These are phyloP conservation scores for Rhizomucor pusillus DNA, from an alignment of 371 early-diverging fungal genomes.

Conservation along the genomic window DNA sequence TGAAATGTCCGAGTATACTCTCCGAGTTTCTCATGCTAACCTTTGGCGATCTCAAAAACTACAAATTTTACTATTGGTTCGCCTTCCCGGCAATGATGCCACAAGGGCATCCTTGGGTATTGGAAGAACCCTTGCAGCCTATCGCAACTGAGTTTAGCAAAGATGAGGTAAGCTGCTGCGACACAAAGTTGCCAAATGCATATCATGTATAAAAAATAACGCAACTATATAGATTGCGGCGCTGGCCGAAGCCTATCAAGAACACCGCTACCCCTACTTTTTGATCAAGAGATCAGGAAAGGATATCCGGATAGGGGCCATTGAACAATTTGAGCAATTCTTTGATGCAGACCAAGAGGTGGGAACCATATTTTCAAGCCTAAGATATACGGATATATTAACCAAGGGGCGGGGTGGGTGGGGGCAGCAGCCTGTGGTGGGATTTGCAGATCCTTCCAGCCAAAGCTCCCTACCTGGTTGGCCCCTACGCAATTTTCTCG, in stretches of 20 bases:
- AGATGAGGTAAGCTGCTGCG: slow-evolving; percentile 16
- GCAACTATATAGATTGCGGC: slow-evolving; percentile 2
- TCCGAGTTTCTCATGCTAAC: slow-evolving; percentile 72
- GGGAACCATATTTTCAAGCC: no score
- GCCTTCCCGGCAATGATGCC: slow-evolving; percentile 82
- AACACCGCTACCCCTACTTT: slow-evolving; percentile 6
- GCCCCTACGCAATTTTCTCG: slow-evolving; percentile 86
- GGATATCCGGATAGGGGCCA: no score
- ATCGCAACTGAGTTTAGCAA: slow-evolving; percentile 21
- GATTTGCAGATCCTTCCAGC: slow-evolving; percentile 83
- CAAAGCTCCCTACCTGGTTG: slow-evolving; percentile 74
- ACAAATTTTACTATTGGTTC: slow-evolving; percentile 92
- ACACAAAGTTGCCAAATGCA: neutral
- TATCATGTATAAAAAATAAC: neutral
- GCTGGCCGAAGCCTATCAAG: slow-evolving; percentile 9
- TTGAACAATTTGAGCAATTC: no score
- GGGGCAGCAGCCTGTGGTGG: slow-evolving; percentile 43
- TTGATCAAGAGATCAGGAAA: neutral
- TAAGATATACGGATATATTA: no score
- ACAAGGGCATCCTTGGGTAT: slow-evolving; percentile 25
- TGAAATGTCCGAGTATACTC: slow-evolving; percentile 59
- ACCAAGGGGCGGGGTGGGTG: slow-evolving; percentile 4
- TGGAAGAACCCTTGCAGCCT: neutral
- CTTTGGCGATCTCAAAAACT: slow-evolving; percentile 92
- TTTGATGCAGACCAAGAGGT: no score